phyloP scores from a whole-genome alignment of 345 rosid genomes.

The Hibiscus syriacus region DNA sequence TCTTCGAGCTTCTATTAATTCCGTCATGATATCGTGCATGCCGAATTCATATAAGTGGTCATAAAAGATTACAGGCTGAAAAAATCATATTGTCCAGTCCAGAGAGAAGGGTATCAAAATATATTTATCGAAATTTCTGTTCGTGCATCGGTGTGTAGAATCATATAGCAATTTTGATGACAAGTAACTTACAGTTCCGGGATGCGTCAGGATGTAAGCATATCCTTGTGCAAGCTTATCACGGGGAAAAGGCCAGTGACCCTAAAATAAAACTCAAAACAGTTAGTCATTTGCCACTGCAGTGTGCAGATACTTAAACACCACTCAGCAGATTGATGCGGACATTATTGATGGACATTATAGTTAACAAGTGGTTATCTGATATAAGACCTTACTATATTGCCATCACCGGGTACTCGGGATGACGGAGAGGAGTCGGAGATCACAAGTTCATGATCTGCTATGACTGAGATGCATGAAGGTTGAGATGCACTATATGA shows the following conservation, averaged over 20 bases:
- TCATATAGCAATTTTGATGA: not conserved
- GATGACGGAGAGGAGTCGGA: not conserved
- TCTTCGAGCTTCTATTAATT: slow-evolving; percentile 32
- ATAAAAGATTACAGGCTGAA: slow-evolving; percentile 36
- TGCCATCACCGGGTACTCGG: not conserved
- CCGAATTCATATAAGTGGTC: slow-evolving; percentile 46
- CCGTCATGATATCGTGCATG: slow-evolving; percentile 29
- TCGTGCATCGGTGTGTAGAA: not conserved
- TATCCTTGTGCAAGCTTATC: slow-evolving; percentile 41
- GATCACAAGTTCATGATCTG: not conserved
- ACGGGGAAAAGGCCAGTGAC: slow-evolving; percentile 49
- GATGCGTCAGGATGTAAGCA: slow-evolving; percentile 46
- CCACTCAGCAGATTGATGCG: not conserved
- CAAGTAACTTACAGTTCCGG: slow-evolving; percentile 34
- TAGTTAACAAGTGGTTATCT: not conserved
- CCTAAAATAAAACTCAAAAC: slow-evolving; percentile 18
- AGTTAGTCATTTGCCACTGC: not conserved
- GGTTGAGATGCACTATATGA: not conserved
- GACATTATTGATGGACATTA: not conserved
- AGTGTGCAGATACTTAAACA: not conserved
- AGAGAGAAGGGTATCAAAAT: no score
- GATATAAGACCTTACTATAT: not conserved
- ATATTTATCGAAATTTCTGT: not conserved
- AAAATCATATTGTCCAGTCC: not conserved
- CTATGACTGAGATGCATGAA: no score